These are phyloP conservation scores for Platanus orientalis DNA, from an alignment of 164 flowering plant species.

Conservation along the genomic window DNA sequence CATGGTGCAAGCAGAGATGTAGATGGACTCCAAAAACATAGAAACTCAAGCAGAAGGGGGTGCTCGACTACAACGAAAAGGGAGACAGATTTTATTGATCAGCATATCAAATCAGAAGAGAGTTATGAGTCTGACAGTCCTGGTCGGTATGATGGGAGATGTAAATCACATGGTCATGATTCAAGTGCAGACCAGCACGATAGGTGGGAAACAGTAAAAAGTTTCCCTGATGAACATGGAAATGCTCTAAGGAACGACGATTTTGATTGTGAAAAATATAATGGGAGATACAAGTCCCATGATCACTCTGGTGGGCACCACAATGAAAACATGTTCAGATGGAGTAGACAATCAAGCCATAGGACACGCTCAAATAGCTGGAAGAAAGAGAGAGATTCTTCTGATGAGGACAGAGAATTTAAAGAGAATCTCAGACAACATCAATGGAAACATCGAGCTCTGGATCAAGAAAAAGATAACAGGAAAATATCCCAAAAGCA, in stretches of 20 bases:
- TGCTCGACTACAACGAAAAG: conserved; percentile 3
- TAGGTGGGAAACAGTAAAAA: conserved; percentile 5
- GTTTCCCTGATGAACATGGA: conserved; percentile 1
- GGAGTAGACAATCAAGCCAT: background rate
- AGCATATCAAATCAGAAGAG: background rate
- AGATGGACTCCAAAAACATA: conserved; percentile 3
- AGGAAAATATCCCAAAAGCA: background rate
- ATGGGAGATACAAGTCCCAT: conserved; percentile 4
- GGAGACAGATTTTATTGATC: background rate
- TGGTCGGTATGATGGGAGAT: conserved; percentile 4
- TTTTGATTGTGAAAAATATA: background rate
- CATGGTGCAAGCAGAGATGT: conserved; percentile 3
- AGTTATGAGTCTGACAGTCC: conserved; percentile 11
- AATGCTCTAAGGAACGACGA: conserved; percentile 3
- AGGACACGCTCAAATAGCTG: conserved; percentile 1
- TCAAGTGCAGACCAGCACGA: background rate
- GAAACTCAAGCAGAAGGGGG: conserved; percentile 18
- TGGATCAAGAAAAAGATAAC: background rate
- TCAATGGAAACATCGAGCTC: background rate
- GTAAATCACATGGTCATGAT: conserved; percentile 5
- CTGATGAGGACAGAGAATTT: background rate
- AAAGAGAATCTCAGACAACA: conserved; percentile 1
- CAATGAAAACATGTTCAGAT: conserved; percentile 1
- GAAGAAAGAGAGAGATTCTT: conserved; percentile 10
- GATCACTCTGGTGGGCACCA: background rate